phyloP scores from a whole-genome alignment of 495 filamentous ascomycete genomes.

The Rhizodiscina lignyota region DNA sequence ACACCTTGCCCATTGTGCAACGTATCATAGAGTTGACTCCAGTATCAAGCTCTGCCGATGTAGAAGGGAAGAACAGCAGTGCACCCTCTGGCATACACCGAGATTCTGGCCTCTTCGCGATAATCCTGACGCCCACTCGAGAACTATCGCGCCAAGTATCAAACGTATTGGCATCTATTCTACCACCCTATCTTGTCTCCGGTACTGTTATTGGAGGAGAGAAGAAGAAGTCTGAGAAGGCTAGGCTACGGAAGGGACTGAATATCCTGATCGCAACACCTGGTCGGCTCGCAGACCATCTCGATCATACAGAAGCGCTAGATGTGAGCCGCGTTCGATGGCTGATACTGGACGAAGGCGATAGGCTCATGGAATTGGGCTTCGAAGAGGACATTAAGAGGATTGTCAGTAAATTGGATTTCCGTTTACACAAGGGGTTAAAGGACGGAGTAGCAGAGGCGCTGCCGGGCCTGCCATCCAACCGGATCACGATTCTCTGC shows the following conservation, averaged over 20 bases:
- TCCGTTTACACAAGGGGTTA: slow-evolving; percentile 24
- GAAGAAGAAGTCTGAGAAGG: slow-evolving; percentile 95
- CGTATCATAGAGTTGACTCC: slow-evolving; percentile 50
- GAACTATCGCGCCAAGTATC: slow-evolving; percentile 90
- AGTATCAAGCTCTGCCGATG: slow-evolving; percentile 27
- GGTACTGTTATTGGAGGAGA: slow-evolving; percentile 90
- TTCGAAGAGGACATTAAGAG: slow-evolving; percentile 78
- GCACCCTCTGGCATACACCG: slow-evolving; percentile 35
- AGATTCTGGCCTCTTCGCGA: slow-evolving; percentile 79
- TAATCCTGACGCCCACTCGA: slow-evolving; percentile 79
- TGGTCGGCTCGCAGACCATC: slow-evolving; percentile 73
- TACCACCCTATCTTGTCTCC: slow-evolving; percentile 78
- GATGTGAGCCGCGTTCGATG: slow-evolving; percentile 81
- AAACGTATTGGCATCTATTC: slow-evolving; percentile 59
- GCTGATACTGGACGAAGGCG: slow-evolving; percentile 89
- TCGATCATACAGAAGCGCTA: slow-evolving; percentile 78
- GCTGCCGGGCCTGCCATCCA: slow-evolving; percentile 43
- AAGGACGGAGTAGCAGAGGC: slow-evolving; percentile 20
- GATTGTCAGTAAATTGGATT: slow-evolving; percentile 65
- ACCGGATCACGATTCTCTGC: slow-evolving; percentile 77
- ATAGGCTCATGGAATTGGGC: slow-evolving; percentile 90
- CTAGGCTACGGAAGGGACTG: slow-evolving; percentile 74
- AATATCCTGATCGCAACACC: slow-evolving; percentile 94
- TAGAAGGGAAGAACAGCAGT: slow-evolving; percentile 23
- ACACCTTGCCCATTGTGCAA: slow-evolving; percentile 80